Evolutionary conservation across 257 asterid genomes (phyloP).

Genomic region (Coffea eugenioides): DNA sequence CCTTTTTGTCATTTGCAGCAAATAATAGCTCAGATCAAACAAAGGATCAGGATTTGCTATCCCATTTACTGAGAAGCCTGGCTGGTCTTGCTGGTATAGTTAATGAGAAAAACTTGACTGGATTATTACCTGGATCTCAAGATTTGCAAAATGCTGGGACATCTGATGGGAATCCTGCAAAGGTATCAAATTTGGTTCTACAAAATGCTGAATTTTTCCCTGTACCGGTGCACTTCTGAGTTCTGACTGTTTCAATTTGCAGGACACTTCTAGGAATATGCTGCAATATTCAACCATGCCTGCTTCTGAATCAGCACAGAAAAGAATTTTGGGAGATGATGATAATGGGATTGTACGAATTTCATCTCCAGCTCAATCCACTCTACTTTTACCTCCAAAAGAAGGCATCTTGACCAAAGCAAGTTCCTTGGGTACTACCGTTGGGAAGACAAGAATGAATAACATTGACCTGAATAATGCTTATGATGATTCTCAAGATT

Average conservation of each 20-base stretch:
- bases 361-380: slow-evolving; percentile 38
- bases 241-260: slow-evolving; percentile 27
- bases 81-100: slow-evolving; percentile 34
- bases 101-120: slow-evolving; percentile 27
- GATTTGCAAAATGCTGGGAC: slow-evolving; percentile 29
- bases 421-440: slow-evolving; percentile 32
- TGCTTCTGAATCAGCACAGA: slow-evolving; percentile 23
- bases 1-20: slow-evolving; percentile 33
- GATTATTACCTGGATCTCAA: slow-evolving; percentile 29
- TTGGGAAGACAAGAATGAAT: slow-evolving; percentile 43
- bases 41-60: slow-evolving; percentile 42
- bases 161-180: slow-evolving; percentile 26
- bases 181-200: slow-evolving; percentile 31
- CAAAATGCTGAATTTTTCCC: not conserved
- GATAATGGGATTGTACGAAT: slow-evolving; percentile 34
- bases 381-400: slow-evolving; percentile 31
- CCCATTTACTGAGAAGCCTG: slow-evolving; percentile 47
- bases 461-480: slow-evolving; percentile 73
- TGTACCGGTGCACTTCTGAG: slow-evolving; percentile 18
- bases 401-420: slow-evolving; percentile 33
- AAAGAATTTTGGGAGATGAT: slow-evolving; percentile 26
- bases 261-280: slow-evolving; percentile 26
- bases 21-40: slow-evolving; percentile 42
- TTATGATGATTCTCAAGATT: slow-evolving; percentile 84
- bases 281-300: slow-evolving; percentile 24